Conservation (phyloP, 208 protist genomes). For the Crithidia expoeki region DNA sequence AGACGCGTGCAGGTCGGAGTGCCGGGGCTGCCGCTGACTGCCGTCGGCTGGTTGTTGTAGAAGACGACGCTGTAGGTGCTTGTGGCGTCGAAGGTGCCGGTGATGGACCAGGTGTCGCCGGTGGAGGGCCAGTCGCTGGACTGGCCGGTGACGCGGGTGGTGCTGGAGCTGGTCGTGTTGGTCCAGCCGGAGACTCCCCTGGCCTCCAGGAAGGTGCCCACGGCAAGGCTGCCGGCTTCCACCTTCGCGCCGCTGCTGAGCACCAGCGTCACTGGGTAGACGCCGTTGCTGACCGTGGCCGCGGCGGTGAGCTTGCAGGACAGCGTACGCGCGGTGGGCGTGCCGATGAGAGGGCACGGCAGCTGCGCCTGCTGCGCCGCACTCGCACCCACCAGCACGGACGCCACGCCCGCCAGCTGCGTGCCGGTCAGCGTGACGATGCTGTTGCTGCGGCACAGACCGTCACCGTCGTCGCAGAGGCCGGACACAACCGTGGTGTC, state of each 20-base stretch:
- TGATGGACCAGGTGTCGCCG: slow-evolving; percentile 33
- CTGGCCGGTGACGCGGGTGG: slow-evolving; percentile 22
- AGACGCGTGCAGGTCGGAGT: slow-evolving; percentile 9
- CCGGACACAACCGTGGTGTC: neutral
- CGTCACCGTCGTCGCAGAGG: slow-evolving; percentile 19
- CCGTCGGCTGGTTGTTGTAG: slow-evolving; percentile 26
- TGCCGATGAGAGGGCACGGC: slow-evolving; percentile 3
- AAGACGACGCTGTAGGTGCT: slow-evolving; percentile 36
- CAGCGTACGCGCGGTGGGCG: neutral
- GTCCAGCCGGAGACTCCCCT: neutral
- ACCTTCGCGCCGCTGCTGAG: neutral
- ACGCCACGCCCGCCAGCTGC: slow-evolving; percentile 1
- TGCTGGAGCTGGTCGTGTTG: slow-evolving; percentile 1
- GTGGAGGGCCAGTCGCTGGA: slow-evolving; percentile 32
- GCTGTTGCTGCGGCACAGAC: slow-evolving; percentile 9
- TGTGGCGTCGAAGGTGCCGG: slow-evolving; percentile 34
- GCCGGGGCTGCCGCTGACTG: slow-evolving; percentile 10
- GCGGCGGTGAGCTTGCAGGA: slow-evolving; percentile 19
- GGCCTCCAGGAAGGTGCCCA: slow-evolving; percentile 6
- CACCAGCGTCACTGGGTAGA: slow-evolving; percentile 31
- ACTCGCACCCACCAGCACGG: slow-evolving; percentile 17
- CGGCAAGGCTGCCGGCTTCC: slow-evolving; percentile 23
- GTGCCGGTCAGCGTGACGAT: slow-evolving; percentile 2
- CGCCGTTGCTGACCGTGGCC: neutral
- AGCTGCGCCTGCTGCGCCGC: neutral